A percentile compares a stretch with the other conserved stretches of the same genome.
Conservation (phyloP, 768 basidiomycete genomes). For the Boletus fagicola region DNA sequence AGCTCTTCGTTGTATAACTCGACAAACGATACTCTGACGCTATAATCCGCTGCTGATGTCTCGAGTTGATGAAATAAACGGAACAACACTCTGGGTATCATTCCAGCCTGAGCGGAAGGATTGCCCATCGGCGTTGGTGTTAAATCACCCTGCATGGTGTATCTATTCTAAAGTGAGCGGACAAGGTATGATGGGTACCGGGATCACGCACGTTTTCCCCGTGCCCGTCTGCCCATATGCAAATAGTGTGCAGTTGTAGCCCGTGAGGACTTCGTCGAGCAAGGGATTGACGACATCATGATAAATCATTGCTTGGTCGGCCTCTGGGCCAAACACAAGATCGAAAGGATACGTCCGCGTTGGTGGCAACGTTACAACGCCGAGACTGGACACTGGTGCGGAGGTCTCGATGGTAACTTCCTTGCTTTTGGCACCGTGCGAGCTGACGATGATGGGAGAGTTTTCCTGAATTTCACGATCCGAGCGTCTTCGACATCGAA, state of each 20-base stretch:
- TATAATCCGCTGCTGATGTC: conserved; percentile 71
- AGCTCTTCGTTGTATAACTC: conserved; percentile 99
- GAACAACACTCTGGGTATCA: conserved; percentile 93
- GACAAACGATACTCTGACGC: conserved; percentile 90
- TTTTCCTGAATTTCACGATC: conserved; percentile 81
- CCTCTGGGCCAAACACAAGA: conserved; percentile 94
- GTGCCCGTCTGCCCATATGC: conserved; percentile 99
- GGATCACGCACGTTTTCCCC: conserved; percentile 83
- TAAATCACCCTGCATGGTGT: conserved; percentile 98
- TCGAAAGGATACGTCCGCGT: conserved; percentile 92
- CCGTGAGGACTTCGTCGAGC: conserved; percentile 88
- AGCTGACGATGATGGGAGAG: conserved; percentile 83
- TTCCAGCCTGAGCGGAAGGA: conserved; percentile 86
- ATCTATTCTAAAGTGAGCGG: conserved; percentile 42
- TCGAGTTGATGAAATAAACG: conserved; percentile 89
- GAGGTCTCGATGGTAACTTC: conserved; percentile 82
- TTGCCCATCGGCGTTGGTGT: conserved; percentile 79
- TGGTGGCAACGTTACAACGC: conserved; percentile 71
- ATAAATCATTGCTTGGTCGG: conserved; percentile 92
- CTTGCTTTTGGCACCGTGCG: conserved; percentile 70
- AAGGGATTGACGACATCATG: conserved; percentile 91
- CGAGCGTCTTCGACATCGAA: conserved; percentile 85
- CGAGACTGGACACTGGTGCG: conserved; percentile 63
- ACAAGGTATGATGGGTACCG: background rate
- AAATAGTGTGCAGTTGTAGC: conserved; percentile 97